Percentiles rank a stretch among this genome's conserved stretches.
phyloP scores from a whole-genome alignment of 805 yeast genomes.

The Wickerhamomyces canadensis region DNA sequence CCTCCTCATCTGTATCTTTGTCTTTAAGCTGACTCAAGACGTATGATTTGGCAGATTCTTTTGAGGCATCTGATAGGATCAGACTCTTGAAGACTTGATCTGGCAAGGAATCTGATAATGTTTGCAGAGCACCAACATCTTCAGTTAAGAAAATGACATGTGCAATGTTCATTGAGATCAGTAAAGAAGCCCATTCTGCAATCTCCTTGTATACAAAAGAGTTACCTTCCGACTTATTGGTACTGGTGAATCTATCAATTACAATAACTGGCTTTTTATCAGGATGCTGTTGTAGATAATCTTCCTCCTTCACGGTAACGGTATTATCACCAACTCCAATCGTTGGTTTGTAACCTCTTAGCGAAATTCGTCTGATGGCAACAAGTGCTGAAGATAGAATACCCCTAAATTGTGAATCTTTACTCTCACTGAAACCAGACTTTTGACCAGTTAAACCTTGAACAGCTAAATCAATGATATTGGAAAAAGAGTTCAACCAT shows the following conservation, averaged over 20 bases:
- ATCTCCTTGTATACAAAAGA: constrained; percentile 65
- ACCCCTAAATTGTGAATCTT: constrained; percentile 74
- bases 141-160: constrained; percentile 87
- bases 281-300: constrained; percentile 79
- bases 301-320: constrained; percentile 59
- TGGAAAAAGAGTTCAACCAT: constrained; percentile 79
- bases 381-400: constrained; percentile 68
- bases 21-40: constrained; percentile 49
- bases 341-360: constrained; percentile 36
- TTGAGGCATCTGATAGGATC: constrained; percentile 76
- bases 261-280: constrained; percentile 82
- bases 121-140: constrained; percentile 71
- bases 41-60: constrained; percentile 61
- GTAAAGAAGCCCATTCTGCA: constrained; percentile 84
- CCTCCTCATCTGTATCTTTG: constrained; percentile 25
- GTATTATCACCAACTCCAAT: constrained; percentile 27
- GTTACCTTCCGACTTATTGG: constrained; percentile 52
- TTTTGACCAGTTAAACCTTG: constrained; percentile 94
- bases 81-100: constrained; percentile 78
- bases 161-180: constrained; percentile 74
- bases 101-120: constrained; percentile 70
- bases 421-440: constrained; percentile 79
- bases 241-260: constrained; percentile 60
- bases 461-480: constrained; percentile 75
- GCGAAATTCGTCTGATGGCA: constrained; percentile 65